Evolutionary conservation across 495 filamentous ascomycete genomes (phyloP), one percentile per base, ranked within the genome.

Genomic region (Penicillium nucicola): DNA sequence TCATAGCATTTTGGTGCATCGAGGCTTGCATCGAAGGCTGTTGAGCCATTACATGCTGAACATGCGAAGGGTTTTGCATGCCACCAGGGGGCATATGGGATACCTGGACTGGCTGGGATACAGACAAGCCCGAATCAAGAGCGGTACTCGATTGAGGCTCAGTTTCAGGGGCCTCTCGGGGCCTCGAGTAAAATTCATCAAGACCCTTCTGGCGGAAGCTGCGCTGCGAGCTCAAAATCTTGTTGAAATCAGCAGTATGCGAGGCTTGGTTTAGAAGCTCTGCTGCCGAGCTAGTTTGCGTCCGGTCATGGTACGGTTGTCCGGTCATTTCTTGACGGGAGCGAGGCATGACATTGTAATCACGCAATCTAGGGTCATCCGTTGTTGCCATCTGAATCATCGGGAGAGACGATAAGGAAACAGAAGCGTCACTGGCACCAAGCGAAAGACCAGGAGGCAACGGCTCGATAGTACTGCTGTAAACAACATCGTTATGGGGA

Each of bases 161-260:
- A 17, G 82, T 72, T 28, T 79, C 64, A 18, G 90, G 84, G 48
- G 75, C 78, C 62, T 93, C 90, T 55, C 86, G 92, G 22, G 84
- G 87, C 61, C 84, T 81, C 49, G 82, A 78, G 84, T 88, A 97
- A 39, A 85, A 79, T 50, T 84, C 84, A 44, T 89, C 83, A 53
- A 93, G 74, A 49, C 86, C 92, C 45, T 90, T 84, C 35, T 72
- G 78, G 44, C 93, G 85, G 64, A 84, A 83, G 22, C 76, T 82
- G 47, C 92, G 83, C 58, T 90, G 85, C 48, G 84, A 78, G 48
- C 83, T 85, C 22, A 97, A 72, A 23, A 76, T 72, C 58, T 92
- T 92, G 69, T 95, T 97, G 73, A 84, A 95, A 59, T 97, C 92
- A 28, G 90, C 88, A 4, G 92, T 85, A 34, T 93, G 89, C 25